Evolutionary conservation across 768 basidiomycete genomes (phyloP), one percentile per base, ranked within the genome.

Genomic region (Kwoniella sp.): DNA sequence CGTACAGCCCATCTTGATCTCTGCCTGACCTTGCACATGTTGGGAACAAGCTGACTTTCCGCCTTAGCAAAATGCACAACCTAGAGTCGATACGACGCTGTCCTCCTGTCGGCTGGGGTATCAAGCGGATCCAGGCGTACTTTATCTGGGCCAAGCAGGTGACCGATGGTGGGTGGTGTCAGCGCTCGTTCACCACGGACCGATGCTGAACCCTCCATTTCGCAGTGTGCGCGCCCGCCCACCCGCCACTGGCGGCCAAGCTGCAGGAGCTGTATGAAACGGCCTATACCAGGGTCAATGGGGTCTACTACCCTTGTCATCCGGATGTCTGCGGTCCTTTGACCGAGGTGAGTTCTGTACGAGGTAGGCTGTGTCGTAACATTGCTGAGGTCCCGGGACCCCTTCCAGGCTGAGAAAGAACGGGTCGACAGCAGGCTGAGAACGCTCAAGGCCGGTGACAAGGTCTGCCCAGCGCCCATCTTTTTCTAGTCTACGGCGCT

Each of bases 31-130:
- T 47, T 39, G 2, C 4, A 7, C 28, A 31, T 37, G 19, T 29
- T 10, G 12, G 8, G 17, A 31, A 27, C 8, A 17, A 26, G 20
- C 9, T 22, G 12, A 11, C 8, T 26, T 17, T 6, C 22, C 12
- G 26, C 14, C 17, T 6, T 31, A 70, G 68, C 32, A 73, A 73
- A 62, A 45, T 71, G 53, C 71, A 73, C 41, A 73, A 73, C 34
- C 59, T 73, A 23, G 62, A 67, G 41, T 66, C 62, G 12, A 71
- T 71, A 15, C 49, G 68, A 26, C 56, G 64, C 12, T 59, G 63
- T 53, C 70, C 70, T 31, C 71, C 71, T 12, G 71, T 71, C 11
- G 71, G 71, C 26, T 73, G 71, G 71, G 61, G 62, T 26, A 29
- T 57, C 12, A 56, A 61, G 39, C 49, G 71, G 17, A 63, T 71